These are phyloP conservation scores for Rhazya stricta DNA, from an alignment of 257 asterid species.

Conservation along the genomic window DNA sequence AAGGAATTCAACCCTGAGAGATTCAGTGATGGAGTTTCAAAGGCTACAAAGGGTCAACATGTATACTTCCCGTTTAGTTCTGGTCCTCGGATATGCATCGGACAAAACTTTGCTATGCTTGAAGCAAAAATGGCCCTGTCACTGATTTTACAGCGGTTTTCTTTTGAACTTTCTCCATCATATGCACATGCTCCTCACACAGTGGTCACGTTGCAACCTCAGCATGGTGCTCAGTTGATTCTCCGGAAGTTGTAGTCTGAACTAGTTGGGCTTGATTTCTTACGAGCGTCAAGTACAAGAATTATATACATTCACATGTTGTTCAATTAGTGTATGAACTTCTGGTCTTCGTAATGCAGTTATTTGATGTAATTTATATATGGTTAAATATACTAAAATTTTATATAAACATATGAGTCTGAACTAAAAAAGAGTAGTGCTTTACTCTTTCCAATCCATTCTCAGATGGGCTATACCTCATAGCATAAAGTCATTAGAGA, in stretches of 20 bases:
- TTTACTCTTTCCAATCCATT: too few species aligned
- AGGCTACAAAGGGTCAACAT: conserved; percentile 21
- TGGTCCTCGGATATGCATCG: conserved; percentile 6
- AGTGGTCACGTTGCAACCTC: conserved; percentile 7
- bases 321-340: neutral
- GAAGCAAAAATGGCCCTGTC: conserved; percentile 16
- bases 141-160: conserved; percentile 8
- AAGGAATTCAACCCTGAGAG: conserved; percentile 31
- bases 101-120: conserved; percentile 13
- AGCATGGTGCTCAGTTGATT: conserved; percentile 11
- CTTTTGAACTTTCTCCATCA: conserved; percentile 8
- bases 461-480: too few species aligned
- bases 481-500: too few species aligned
- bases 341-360: too few species aligned
- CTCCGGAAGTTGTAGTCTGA: neutral
- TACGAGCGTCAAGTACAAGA: too few species aligned
- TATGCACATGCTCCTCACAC: conserved; percentile 12
- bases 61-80: neutral
- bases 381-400: too few species aligned
- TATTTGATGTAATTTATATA: too few species aligned
- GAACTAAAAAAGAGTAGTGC: too few species aligned
- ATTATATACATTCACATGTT: too few species aligned
- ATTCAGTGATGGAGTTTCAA: conserved; percentile 19
- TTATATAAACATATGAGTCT: too few species aligned
- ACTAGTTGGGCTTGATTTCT: neutral